Percentiles rank a stretch among this genome's conserved stretches.
Conservation (phyloP, 2,329 filamentous ascomycete species). For the Akanthomyces lecanii region DNA sequence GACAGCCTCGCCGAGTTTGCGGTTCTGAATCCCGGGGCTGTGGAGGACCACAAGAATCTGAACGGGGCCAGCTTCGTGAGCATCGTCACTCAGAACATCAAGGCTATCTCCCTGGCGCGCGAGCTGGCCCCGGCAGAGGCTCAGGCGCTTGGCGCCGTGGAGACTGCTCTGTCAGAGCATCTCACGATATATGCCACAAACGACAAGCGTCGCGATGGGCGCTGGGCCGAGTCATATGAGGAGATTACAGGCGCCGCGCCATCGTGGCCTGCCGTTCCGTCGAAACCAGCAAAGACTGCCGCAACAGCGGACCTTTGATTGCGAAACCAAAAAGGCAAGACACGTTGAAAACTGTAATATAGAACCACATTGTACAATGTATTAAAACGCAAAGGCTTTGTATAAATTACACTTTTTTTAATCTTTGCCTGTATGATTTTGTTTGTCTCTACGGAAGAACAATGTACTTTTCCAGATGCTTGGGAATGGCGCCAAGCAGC, state of each 20-base stretch:
- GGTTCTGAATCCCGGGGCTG: slow-evolving; percentile 22
- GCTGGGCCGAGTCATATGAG: slow-evolving; percentile 26
- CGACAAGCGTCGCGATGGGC: slow-evolving; percentile 16
- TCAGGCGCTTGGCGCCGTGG: slow-evolving; percentile 34
- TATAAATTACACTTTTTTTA: slow-evolving; percentile 9
- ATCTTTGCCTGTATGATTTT: slow-evolving; percentile 4
- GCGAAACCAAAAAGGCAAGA: neutral
- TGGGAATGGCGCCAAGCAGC: slow-evolving; percentile 73
- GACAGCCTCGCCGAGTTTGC: slow-evolving; percentile 23
- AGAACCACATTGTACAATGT: slow-evolving; percentile 12
- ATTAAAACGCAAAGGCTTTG: slow-evolving; percentile 2
- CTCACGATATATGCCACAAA: slow-evolving; percentile 29
- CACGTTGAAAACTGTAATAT: slow-evolving; percentile 11
- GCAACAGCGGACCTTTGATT: neutral
- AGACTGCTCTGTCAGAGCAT: slow-evolving; percentile 35
- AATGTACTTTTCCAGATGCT: slow-evolving; percentile 88
- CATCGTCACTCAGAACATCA: slow-evolving; percentile 30
- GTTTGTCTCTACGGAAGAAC: slow-evolving; percentile 62
- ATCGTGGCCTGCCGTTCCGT: slow-evolving; percentile 23
- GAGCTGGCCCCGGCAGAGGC: slow-evolving; percentile 34
- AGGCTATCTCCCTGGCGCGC: slow-evolving; percentile 42
- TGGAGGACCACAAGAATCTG: slow-evolving; percentile 18
- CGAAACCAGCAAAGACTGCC: neutral
- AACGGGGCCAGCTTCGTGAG: slow-evolving; percentile 27
- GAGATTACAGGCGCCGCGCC: slow-evolving; percentile 27